Evolutionary conservation across 495 filamentous ascomycete species (phyloP), one percentile per base, ranked within the genome.

Genomic region (Aspergillus homomorphus): DNA sequence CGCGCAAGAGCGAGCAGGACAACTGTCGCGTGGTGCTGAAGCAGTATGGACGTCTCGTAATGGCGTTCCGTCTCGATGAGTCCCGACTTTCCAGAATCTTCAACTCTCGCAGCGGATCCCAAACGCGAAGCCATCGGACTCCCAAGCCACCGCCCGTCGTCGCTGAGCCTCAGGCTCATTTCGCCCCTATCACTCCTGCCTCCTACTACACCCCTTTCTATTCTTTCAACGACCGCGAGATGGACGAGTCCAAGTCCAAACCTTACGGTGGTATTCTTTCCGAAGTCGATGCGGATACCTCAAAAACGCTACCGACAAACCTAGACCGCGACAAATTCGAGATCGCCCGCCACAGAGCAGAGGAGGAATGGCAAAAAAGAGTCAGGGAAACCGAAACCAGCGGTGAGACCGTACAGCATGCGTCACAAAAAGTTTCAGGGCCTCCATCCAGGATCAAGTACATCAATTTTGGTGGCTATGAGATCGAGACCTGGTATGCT

Each of bases 401-500:
- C 45, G 75, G 72, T 8, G 82, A 86, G 54, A 66, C 67, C n/a
- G 74, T 71, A 19, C 71, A 76, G 9, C 76, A 77, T 26, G 72
- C 77, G 18, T 74, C 76, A n/a, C 77, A 80, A 56, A 96, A 96
- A 68, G 81, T 87, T 0, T 87, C 91, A 10, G 91, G 89, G 0
- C 89, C 91, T 4, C 89, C 92, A 3, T 96, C 92, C 66, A 92
- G 96, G 71, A 97, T 98, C 71, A 94, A 98, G 68, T 96, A 92
- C 73, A 96, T 98, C 77, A 92, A 96, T 58, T 98, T 98, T 74
- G 94, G 95, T 24, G 90, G 90, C 43, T 94, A 88, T 74, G 93
- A 98, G 68, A 98, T 98, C 64, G 95, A 98, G 72, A 98, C 92
- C 21, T 98, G 94, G 94, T 97, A 98, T 73, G 92, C 95, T n/a